These are phyloP conservation scores for Pseudogymnoascus sp. DNA, from an alignment of 2,329 filamentous ascomycete species.

Conservation along the genomic window DNA sequence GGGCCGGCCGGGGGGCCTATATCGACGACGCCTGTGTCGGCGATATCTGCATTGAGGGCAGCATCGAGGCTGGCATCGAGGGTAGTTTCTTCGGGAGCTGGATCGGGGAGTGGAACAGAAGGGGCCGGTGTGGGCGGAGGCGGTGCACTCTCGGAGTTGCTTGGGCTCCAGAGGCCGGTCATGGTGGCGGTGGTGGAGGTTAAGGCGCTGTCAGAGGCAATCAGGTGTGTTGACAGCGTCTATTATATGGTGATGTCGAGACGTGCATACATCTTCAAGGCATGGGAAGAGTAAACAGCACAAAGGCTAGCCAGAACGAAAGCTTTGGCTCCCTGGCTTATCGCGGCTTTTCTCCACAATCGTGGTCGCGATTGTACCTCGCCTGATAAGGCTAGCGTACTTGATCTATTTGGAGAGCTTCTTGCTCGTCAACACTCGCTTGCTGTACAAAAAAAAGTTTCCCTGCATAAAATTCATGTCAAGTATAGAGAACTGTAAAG, in stretches of 20 bases:
- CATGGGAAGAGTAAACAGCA: background rate
- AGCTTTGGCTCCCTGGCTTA: constrained; percentile 8
- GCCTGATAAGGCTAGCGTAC: background rate
- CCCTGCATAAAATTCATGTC: background rate
- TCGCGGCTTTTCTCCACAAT: constrained; percentile 9
- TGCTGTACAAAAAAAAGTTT: background rate
- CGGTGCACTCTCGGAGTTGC: constrained; percentile 8
- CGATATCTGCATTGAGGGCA: constrained; percentile 29
- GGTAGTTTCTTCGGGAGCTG: constrained; percentile 1
- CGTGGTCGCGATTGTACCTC: constrained; percentile 9
- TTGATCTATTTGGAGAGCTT: constrained; percentile 1
- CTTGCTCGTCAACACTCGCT: background rate
- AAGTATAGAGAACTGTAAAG: background rate
- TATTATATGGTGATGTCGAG: background rate
- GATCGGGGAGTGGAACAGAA: background rate
- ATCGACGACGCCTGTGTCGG: constrained; percentile 36
- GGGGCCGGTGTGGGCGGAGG: constrained; percentile 9
- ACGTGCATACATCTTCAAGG: background rate
- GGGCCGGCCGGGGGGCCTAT: constrained; percentile 25
- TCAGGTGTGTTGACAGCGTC: background rate
- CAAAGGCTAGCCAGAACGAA: background rate
- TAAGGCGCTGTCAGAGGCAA: background rate
- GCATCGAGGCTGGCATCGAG: background rate
- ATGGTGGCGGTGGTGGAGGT: constrained; percentile 13
- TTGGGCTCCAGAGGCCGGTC: constrained; percentile 25